A percentile compares a stretch with the other conserved stretches of the same genome.
Conservation (phyloP, 23 red algal species). For the Gracilaria vermiculophylla region DNA sequence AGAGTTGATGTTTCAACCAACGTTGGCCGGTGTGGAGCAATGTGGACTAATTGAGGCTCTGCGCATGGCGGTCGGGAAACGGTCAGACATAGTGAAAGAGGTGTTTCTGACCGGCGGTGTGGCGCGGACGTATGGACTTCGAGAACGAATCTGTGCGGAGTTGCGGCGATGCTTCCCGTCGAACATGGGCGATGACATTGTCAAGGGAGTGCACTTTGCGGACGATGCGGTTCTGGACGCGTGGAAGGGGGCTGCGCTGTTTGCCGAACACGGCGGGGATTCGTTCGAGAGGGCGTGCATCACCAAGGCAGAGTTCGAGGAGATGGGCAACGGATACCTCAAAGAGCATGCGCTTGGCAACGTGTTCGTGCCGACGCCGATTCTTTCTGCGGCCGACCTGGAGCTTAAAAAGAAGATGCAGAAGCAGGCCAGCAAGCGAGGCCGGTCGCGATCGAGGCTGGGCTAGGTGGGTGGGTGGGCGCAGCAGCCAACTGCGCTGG, state of each 20-base stretch:
- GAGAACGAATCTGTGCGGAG: slow-evolving; percentile 46
- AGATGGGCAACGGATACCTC: slow-evolving; percentile 79
- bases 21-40: slow-evolving; percentile 72
- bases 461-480: not conserved
- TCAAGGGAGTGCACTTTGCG: slow-evolving; percentile 28
- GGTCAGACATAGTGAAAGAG: slow-evolving; percentile 46
- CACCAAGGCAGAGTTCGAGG: slow-evolving; percentile 67
- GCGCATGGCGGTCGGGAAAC: not conserved
- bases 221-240: slow-evolving; percentile 66
- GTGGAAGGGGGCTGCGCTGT: slow-evolving; percentile 73
- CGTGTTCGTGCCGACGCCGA: slow-evolving; percentile 33
- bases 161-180: slow-evolving; percentile 52
- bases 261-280: slow-evolving; percentile 54
- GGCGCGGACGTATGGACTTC: slow-evolving; percentile 22
- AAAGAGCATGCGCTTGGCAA: slow-evolving; percentile 72
- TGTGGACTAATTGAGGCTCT: slow-evolving; percentile 71
- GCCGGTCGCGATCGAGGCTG: slow-evolving; percentile 10
- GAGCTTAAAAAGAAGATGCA: slow-evolving; percentile 74
- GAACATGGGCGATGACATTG: slow-evolving; percentile 56
- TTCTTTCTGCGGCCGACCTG: slow-evolving; percentile 49
- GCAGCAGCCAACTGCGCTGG: not conserved
- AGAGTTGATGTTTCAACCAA: slow-evolving; percentile 75
- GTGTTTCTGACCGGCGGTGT: slow-evolving; percentile 81
- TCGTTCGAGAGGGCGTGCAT: slow-evolving; percentile 52
- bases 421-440: slow-evolving; percentile 62